Conservation (phyloP, 1,284 basidiomycete species). For the Trichosporon coremiiforme region DNA sequence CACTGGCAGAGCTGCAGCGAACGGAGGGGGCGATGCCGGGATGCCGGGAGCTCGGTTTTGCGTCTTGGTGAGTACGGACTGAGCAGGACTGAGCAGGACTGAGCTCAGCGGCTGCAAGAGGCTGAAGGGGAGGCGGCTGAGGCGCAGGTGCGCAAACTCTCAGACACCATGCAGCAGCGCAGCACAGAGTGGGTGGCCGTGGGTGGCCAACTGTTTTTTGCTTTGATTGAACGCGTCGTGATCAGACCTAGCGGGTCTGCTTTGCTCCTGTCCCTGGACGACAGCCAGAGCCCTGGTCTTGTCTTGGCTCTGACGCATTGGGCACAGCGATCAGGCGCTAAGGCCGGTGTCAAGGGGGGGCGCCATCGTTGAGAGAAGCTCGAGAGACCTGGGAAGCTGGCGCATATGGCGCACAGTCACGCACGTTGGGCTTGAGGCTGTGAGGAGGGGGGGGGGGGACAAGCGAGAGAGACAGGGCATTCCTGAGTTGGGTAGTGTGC, state of each 20-base stretch:
- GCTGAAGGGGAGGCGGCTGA: neutral
- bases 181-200: neutral
- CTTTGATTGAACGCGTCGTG: neutral
- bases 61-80: neutral
- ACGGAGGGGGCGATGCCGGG: neutral
- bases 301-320: constrained; percentile 11
- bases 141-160: neutral
- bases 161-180: neutral
- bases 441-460: no score
- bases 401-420: neutral
- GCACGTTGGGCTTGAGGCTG: neutral
- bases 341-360: neutral
- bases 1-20: neutral
- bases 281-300: neutral
- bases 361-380: neutral
- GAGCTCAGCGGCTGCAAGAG: neutral
- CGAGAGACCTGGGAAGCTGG: no score
- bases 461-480: neutral
- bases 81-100: neutral
- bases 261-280: constrained; percentile 9
- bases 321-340: constrained; percentile 6
- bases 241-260: constrained; percentile 9
- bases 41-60: neutral
- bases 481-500: constrained; percentile 2
- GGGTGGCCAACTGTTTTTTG: neutral